Conservation (phyloP, 805 yeast genomes). For the Tetrapisispora nanseiensis region DNA sequence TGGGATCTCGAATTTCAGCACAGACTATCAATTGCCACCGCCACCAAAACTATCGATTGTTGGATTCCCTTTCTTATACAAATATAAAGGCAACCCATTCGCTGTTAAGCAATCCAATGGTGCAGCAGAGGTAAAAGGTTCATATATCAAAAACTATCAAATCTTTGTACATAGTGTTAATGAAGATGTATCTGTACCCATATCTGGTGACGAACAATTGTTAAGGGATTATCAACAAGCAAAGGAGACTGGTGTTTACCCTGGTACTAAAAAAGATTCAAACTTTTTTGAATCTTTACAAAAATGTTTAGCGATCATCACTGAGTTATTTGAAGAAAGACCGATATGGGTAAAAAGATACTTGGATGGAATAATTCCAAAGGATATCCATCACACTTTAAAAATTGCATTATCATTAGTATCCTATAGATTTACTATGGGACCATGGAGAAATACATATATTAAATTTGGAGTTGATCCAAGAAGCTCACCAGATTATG, state of each 20-base stretch:
- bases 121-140: constrained; percentile 35
- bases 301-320: constrained; percentile 24
- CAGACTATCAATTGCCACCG: constrained; percentile 49
- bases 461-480: constrained; percentile 78
- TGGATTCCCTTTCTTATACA: constrained; percentile 67
- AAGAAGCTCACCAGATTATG: constrained; percentile 39
- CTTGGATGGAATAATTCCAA: constrained; percentile 44
- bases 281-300: constrained; percentile 25
- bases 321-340: constrained; percentile 49
- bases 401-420: constrained; percentile 79
- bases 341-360: constrained; percentile 85
- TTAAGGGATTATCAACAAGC: constrained; percentile 35
- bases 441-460: constrained; percentile 91
- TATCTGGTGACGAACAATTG: constrained; percentile 41
- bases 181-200: constrained; percentile 41
- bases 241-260: constrained; percentile 22
- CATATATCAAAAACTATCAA: constrained; percentile 36
- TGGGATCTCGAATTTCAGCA: constrained; percentile 13
- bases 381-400: constrained; percentile 34
- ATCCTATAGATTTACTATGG: constrained; percentile 71
- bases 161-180: constrained; percentile 34
- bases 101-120: constrained; percentile 48
- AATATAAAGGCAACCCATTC: constrained; percentile 65
- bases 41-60: constrained; percentile 77
- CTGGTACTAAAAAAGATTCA: constrained; percentile 28